Evolutionary conservation across 202 grass and related monocot species (phyloP), one percentile per base, ranked within the genome.

Genomic region (Zizania palustris): DNA sequence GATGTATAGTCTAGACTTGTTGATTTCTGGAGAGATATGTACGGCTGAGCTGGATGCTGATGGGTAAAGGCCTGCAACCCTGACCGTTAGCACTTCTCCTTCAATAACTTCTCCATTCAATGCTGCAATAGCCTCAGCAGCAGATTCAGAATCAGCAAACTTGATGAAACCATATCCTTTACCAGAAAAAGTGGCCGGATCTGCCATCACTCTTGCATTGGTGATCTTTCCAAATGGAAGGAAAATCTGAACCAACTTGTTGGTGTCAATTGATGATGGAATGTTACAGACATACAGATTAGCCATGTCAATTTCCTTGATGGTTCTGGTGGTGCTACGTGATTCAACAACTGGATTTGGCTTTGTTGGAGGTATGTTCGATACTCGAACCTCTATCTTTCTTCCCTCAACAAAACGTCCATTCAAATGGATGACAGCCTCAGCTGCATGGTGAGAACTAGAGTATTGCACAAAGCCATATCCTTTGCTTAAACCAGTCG

Each of bases 51-150:
- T 63, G 38, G 85, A 68, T 75, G 48, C 55, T 56, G 75, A 77
- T 7, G 63, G 28, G 33, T 74, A 58, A 76, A 65, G 76, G 14
- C 58, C 61, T 44, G 86, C 86, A 54, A 86, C 50, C 73, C 77
- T 77, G 46, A 92, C 90, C 19, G 58, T 51, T 63, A 92, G 57
- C 3, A 18, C 50, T 76, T 86, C 82, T 71, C 86, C 86, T 16
- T 86, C 77, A 61, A 92, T 66, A 63, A 80, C 65, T 49, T 70
- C 37, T 11, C 90, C 90, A 84, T 92, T 81, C 90, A 92, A 89
- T 19, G 12, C 7, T 19, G 35, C 56, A 49, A 81, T 66, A 19
- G 80, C 90, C n/a, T 73, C 57, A 22, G 80, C 35, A 81, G 90
- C 86, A 80, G 19, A 84, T 4, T 60, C 56, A 50, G 86, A 36